These are phyloP conservation scores for Acanthochlamys bracteata DNA, from an alignment of 106 monocot genomes.

Conservation along the genomic window DNA sequence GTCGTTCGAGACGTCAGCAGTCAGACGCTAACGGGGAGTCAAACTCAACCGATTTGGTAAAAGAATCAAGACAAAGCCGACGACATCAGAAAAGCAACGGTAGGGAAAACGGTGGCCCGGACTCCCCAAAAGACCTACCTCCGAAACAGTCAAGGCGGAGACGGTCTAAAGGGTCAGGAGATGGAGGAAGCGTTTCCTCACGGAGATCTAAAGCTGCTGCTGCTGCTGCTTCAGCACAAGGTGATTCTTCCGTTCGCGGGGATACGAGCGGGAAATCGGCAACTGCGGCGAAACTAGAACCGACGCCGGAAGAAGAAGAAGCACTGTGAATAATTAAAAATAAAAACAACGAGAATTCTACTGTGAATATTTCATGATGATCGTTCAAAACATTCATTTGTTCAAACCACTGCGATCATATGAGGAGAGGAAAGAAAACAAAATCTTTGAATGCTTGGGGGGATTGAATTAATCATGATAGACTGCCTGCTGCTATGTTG, in stretches of 20 bases:
- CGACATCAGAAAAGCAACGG: background rate
- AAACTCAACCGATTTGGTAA: background rate
- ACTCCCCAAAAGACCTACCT: constrained; percentile 5
- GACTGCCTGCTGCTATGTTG: too few relatives aligned
- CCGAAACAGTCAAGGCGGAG: constrained; percentile 17
- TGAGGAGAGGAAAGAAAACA: too few relatives aligned
- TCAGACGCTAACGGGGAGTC: background rate
- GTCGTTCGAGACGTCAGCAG: background rate
- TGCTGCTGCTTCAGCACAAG: background rate
- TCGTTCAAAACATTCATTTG: too few relatives aligned
- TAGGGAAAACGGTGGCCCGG: background rate
- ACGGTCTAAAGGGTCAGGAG: background rate
- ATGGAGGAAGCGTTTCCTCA: background rate
- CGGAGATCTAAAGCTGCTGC: background rate
- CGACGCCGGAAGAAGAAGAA: background rate
- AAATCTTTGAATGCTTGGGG: too few relatives aligned
- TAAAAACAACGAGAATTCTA: too few relatives aligned
- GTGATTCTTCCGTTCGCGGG: background rate
- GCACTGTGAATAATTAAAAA: too few relatives aligned
- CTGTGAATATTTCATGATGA: too few relatives aligned
- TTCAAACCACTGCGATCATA: too few relatives aligned
- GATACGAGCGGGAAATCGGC: background rate
- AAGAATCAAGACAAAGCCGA: background rate
- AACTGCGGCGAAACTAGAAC: background rate
- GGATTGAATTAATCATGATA: too few relatives aligned